Evolutionary conservation across 306 rosid genomes (phyloP), one percentile per base, ranked within the genome.

Genomic region (Rubus parviflorus): DNA sequence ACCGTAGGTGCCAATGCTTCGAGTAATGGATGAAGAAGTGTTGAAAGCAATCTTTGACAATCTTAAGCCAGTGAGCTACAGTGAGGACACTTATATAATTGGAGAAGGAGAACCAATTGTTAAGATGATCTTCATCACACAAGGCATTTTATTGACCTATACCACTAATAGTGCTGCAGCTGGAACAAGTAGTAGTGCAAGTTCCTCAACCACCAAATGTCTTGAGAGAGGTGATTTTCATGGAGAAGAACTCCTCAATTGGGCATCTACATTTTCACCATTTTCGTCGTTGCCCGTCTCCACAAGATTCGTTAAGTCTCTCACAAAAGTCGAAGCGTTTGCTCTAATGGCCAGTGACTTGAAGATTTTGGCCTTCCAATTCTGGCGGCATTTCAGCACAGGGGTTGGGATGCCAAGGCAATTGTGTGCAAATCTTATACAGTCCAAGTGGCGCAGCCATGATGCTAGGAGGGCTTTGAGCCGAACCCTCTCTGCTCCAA

Each of bases 231-330:
- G 78, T 35, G 12, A 30, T 6, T 72, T 72, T 38, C 54, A 9
- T 42, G 76, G 76, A 54, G 76, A 72, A 40, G 76, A 72, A 20
- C 76, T 72, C 40, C 20, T 72, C 9, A 53, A 7, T 0, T 87
- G 90, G 86, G 86, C 82, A 40, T 74, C 82, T 54, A 72, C 72
- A 68, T 82, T 80, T 25, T 76, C 68, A 65, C 61, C 73, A 49
- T 40, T 82, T 60, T 74, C 84, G 8, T 75, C 68, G 75, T 84
- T 82, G 70, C 88, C 88, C 22, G 74, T 63, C 51, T 82, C 90
- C 40, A 79, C 90, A 2, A 80, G 78, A 77, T 82, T 82, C 4
- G 85, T 81, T 14, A 23, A 46, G 57, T 13, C 73, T 25, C 49
- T 13, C 57, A 46, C 73, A 46, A 23, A 68, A 22, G 56, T 68